These are phyloP conservation scores for Phaeosphaeria sp. DNA, from an alignment of 2,329 filamentous ascomycete genomes.

Conservation along the genomic window DNA sequence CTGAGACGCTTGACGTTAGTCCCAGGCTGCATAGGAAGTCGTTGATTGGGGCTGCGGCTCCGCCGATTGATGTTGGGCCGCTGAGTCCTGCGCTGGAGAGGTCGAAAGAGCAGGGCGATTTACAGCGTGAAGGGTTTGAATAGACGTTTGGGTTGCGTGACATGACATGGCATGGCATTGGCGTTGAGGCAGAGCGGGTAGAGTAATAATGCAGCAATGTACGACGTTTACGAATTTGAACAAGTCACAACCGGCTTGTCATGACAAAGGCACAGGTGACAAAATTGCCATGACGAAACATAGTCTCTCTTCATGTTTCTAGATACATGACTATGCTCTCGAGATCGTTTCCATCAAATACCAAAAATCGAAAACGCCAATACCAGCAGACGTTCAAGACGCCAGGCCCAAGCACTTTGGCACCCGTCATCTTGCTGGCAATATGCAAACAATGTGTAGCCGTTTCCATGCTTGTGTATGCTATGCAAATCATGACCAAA, in stretches of 20 bases:
- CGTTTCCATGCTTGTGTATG: slow-evolving; percentile 38
- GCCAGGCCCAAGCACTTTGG: slow-evolving; percentile 48
- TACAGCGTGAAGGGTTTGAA: slow-evolving; percentile 42
- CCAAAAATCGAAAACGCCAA: slow-evolving; percentile 37
- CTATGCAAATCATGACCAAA: slow-evolving; percentile 37
- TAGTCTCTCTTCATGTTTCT: slow-evolving; percentile 1
- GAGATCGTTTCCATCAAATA: slow-evolving; percentile 7
- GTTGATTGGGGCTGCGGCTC: slow-evolving; percentile 45
- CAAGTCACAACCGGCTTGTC: no score
- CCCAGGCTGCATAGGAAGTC: slow-evolving; percentile 52
- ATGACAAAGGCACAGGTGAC: neutral
- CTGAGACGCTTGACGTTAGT: slow-evolving; percentile 44
- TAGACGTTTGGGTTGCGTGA: slow-evolving; percentile 14
- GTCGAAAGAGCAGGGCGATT: slow-evolving; percentile 25
- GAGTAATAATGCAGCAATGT: slow-evolving; percentile 5
- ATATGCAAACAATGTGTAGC: slow-evolving; percentile 30
- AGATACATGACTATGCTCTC: slow-evolving; percentile 12
- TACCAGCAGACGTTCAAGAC: slow-evolving; percentile 27
- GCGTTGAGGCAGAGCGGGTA: slow-evolving; percentile 2
- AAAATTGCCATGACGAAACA: neutral
- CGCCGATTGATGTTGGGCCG: slow-evolving; percentile 33
- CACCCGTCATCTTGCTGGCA: slow-evolving; percentile 35
- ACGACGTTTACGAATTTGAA: neutral
- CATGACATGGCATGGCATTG: slow-evolving; percentile 6
- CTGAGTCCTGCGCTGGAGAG: slow-evolving; percentile 41